Evolutionary conservation across 176 grass and related monocot genomes (phyloP).

Genomic region (Sorghum bicolor): Sorghum_bicolor_NCBIv3 NC_012870.2:56625001-56625500

Average conservation of each 20-base stretch:
- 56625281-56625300: neutral
- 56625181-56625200: neutral
- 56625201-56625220: neutral
- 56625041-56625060: too few relatives aligned
- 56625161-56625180: too few relatives aligned
- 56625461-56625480: slow-evolving; percentile 30
- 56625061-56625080: too few relatives aligned
- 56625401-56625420: slow-evolving; percentile 15
- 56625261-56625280: neutral
- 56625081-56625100: too few relatives aligned
- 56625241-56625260: too few relatives aligned
- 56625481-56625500: slow-evolving; percentile 29
- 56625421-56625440: slow-evolving; percentile 30
- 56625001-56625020: too few relatives aligned
- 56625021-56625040: too few relatives aligned
- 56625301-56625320: neutral
- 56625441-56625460: neutral
- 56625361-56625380: neutral
- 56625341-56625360: neutral
- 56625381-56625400: slow-evolving; percentile 23
- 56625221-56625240: neutral
- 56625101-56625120: too few relatives aligned
- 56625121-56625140: neutral
- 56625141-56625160: too few relatives aligned
- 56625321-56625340: neutral